phyloP scores from a whole-genome alignment of 2,329 filamentous ascomycete species.

The Colletotrichum sp. region DNA sequence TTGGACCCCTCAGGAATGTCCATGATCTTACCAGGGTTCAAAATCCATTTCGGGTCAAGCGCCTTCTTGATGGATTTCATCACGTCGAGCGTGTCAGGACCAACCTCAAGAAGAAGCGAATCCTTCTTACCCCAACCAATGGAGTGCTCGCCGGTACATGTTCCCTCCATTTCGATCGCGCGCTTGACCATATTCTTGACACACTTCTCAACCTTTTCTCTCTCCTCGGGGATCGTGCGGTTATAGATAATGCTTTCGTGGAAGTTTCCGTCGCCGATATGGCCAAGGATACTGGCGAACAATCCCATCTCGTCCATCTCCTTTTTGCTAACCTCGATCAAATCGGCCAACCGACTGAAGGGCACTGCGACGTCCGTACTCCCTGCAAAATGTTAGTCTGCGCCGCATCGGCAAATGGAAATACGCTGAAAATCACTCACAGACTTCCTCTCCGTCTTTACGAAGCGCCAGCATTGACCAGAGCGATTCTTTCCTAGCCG shows the following conservation, averaged over 20 bases:
- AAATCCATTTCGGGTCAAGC: slow-evolving; percentile 84
- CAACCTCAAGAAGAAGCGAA: slow-evolving; percentile 79
- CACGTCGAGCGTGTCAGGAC: slow-evolving; percentile 78
- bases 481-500: slow-evolving; percentile 80
- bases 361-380: slow-evolving; percentile 87
- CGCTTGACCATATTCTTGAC: slow-evolving; percentile 90
- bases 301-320: slow-evolving; percentile 86
- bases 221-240: slow-evolving; percentile 70
- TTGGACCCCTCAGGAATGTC: slow-evolving; percentile 56
- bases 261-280: slow-evolving; percentile 95
- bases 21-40: slow-evolving; percentile 94
- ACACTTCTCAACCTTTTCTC: slow-evolving; percentile 77
- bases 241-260: slow-evolving; percentile 93
- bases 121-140: slow-evolving; percentile 88
- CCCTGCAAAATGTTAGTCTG: slow-evolving; percentile 46
- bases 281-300: slow-evolving; percentile 87
- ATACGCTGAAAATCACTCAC: slow-evolving; percentile 48
- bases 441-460: slow-evolving; percentile 72
- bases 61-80: slow-evolving; percentile 87
- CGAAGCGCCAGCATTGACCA: slow-evolving; percentile 81
- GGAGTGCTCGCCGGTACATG: slow-evolving; percentile 88
- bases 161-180: slow-evolving; percentile 94
- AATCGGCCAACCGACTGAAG: slow-evolving; percentile 75
- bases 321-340: slow-evolving; percentile 84
- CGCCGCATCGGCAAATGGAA: background rate